Evolutionary conservation across 495 filamentous ascomycete species (phyloP), one percentile per base, ranked within the genome.

Genomic region (Aspergillus egyptiacus): DNA sequence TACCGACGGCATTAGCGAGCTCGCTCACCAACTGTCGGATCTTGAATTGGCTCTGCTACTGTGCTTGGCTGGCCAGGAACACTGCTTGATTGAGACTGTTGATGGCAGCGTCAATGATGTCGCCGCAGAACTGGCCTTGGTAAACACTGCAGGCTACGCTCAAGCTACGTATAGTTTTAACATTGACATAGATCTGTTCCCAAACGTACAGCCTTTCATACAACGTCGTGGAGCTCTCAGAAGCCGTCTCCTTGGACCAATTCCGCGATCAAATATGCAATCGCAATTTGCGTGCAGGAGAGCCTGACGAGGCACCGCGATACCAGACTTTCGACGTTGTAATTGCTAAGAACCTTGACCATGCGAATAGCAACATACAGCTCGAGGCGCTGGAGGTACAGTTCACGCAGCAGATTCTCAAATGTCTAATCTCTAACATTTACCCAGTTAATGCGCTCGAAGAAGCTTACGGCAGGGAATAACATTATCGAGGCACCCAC

Each of bases 11-110:
- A 54, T 91, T 36, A 67, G 80, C 44, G 72, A 79, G 18, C 79
- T 82, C 63, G 73, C 90, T 44, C 83, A 85, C 63, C 73, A 76
- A 37, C 72, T 97, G 33, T 89, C 85, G 46, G 93, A 96, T 66
- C 75, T 96, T 37, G 91, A 96, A 67, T 79, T 98, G 33, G 93
- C 93, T 20, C 68, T 84, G 10, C 75, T 96, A 17, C 73, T 96
- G 40, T 91, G 82, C 57, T 77, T 96, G 23, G 73, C 86, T 46
- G 79, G 83, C 19, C 78, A 81, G 46, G 84, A 93, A 66, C 91
- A 97, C 61, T 96, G 89, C 65, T 81, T 96, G 49, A 81, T 97
- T 58, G 82, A 85, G 65, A 85, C 86, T 32, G 81, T 84, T 8
- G 65, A 70, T 18, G 68, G 76, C 24, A 70, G 67, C 45, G 60